Evolutionary conservation across 768 basidiomycete genomes (phyloP).

Genomic region (Hortiboletus campestris): DNA sequence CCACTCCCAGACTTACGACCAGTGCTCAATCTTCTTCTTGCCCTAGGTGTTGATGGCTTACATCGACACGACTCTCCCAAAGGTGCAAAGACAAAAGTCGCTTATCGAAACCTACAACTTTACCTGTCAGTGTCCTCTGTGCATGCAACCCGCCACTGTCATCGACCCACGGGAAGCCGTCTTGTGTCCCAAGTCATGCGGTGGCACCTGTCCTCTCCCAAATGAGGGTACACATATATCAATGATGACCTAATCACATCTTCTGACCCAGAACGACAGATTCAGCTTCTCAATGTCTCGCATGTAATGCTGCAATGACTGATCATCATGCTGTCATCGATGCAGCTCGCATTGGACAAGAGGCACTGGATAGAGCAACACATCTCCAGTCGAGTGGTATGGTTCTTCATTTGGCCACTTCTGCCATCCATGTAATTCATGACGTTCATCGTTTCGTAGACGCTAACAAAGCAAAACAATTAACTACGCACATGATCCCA

Average conservation of each 20-base stretch:
- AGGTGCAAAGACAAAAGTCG: constrained; percentile 47
- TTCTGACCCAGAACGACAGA: constrained; percentile 37
- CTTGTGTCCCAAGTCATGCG: constrained; percentile 67
- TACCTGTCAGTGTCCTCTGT: constrained; percentile 65
- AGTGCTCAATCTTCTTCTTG: not conserved
- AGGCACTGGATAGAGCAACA: constrained; percentile 72
- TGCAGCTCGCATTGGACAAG: constrained; percentile 64
- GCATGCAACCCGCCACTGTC: constrained; percentile 26
- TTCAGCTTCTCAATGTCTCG: constrained; percentile 46
- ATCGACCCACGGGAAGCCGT: constrained; percentile 70
- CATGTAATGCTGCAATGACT: constrained; percentile 50
- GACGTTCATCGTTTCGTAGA: constrained; percentile 39
- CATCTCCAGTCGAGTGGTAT: constrained; percentile 58
- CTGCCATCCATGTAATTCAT: not conserved
- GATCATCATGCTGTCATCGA: constrained; percentile 58
- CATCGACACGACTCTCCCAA: constrained; percentile 78
- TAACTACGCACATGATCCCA: constrained; percentile 64
- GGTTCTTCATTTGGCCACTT: constrained; percentile 2
- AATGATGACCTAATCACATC: not conserved
- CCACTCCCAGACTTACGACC: not conserved
- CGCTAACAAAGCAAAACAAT: constrained; percentile 50
- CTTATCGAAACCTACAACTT: constrained; percentile 80
- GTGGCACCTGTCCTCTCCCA: constrained; percentile 59
- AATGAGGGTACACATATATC: constrained; percentile 47
- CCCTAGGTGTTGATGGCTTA: constrained; percentile 77